These are phyloP conservation scores for Acanthamoeba lenticulata DNA, from an alignment of 208 protist genomes.

Conservation along the genomic window DNA sequence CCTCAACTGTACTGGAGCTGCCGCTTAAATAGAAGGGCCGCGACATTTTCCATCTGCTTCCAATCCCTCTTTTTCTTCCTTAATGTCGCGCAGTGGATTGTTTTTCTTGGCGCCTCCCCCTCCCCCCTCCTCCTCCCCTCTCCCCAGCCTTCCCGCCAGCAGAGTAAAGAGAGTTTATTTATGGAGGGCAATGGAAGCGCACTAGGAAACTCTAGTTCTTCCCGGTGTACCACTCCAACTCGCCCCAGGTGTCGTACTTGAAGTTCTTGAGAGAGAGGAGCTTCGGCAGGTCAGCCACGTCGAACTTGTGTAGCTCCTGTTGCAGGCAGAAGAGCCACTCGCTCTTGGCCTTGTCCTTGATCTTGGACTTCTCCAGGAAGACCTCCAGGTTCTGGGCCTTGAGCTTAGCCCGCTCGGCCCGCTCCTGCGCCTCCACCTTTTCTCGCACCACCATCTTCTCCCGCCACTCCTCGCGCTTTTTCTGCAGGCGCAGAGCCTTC, in stretches of 20 bases:
- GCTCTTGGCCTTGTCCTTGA: background rate
- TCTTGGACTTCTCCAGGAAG: background rate
- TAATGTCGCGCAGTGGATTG: too few species aligned
- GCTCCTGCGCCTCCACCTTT: background rate
- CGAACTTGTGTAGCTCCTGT: slow-evolving; percentile 22
- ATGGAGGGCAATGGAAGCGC: too few species aligned
- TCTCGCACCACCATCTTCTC: slow-evolving; percentile 4
- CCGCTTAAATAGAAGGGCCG: too few species aligned
- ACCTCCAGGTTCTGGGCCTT: background rate
- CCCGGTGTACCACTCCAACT: background rate
- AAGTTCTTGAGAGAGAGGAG: background rate
- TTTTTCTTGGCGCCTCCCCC: too few species aligned
- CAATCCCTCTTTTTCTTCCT: too few species aligned
- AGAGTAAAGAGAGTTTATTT: background rate
- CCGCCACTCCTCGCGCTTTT: background rate
- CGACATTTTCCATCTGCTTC: too few species aligned
- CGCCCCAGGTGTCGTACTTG: background rate
- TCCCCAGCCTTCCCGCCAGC: too few species aligned
- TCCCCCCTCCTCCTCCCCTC: too few species aligned
- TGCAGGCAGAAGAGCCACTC: background rate
- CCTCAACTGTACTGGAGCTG: too few species aligned
- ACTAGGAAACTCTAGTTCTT: background rate
- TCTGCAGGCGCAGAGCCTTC: background rate
- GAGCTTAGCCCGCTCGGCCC: background rate
- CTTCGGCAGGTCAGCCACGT: background rate